These are phyloP conservation scores for Selenicereus undatus DNA, from an alignment of 148 eudicot genomes.

Conservation along the genomic window DNA sequence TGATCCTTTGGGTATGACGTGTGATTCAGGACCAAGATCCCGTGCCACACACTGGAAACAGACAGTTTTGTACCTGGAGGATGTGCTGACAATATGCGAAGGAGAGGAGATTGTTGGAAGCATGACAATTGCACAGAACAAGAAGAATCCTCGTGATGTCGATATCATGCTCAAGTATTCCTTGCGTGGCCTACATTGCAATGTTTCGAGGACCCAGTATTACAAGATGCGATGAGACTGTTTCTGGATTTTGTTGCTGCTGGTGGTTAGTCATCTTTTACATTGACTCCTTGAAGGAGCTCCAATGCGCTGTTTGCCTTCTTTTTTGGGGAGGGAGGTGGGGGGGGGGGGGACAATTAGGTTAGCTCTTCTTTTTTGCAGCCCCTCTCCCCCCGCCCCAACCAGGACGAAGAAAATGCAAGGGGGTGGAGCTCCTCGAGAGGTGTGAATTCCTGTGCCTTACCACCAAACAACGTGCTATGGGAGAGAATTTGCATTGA, in stretches of 20 bases:
- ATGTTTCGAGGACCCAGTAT: constrained; percentile 66
- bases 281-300: not conserved
- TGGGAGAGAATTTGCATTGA: too few relatives aligned
- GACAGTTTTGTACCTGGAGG: constrained; percentile 92
- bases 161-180: constrained; percentile 80
- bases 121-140: constrained; percentile 80
- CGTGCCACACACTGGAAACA: constrained; percentile 95
- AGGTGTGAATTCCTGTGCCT: not conserved
- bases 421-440: not conserved
- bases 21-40: constrained; percentile 73
- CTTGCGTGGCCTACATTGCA: constrained; percentile 61
- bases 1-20: not conserved
- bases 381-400: too few relatives aligned
- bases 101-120: constrained; percentile 72
- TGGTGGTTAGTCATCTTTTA: not conserved
- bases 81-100: constrained; percentile 73
- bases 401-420: too few relatives aligned
- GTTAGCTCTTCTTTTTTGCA: not conserved
- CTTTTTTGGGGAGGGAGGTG: too few relatives aligned
- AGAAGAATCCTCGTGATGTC: constrained; percentile 94
- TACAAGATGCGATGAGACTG: constrained; percentile 66
- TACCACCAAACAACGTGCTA: not conserved
- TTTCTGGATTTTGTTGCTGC: not conserved
- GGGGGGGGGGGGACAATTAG: too few relatives aligned
- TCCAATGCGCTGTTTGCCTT: not conserved